Percentiles rank a stretch among this genome's conserved stretches.
Conservation (phyloP, 805 yeast species). For the Yamadazyma endophytica region DNA sequence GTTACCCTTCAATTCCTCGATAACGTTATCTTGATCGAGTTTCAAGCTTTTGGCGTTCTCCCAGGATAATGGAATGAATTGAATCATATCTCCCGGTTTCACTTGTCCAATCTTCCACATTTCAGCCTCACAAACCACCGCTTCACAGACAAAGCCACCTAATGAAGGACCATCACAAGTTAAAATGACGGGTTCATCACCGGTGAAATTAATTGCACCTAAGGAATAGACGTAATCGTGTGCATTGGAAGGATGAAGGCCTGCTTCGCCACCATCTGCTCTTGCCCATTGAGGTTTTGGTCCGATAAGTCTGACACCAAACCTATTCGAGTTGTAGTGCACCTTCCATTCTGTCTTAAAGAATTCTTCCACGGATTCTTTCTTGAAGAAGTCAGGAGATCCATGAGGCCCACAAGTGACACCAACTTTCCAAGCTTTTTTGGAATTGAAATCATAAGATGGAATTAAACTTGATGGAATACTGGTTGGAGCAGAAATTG, state of each 20-base stretch:
- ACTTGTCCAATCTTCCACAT: conserved; percentile 99
- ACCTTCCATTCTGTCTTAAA: conserved; percentile 84
- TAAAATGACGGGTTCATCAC: conserved; percentile 96
- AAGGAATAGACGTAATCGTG: conserved; percentile 95
- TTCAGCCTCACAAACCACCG: conserved; percentile 92
- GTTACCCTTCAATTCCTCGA: conserved; percentile 43
- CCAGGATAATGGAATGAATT: conserved; percentile 73
- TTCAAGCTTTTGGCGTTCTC: conserved; percentile 66
- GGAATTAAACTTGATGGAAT: conserved; percentile 60
- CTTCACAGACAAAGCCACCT: conserved; percentile 97
- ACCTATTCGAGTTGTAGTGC: conserved; percentile 94
- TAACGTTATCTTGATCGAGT: conserved; percentile 52
- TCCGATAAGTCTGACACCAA: conserved; percentile 91
- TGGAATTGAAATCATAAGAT: conserved; percentile 28
- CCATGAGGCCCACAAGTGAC: conserved; percentile 98
- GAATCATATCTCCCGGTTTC: conserved; percentile 85
- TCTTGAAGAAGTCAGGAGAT: conserved; percentile 87
- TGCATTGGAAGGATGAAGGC: conserved; percentile 97
- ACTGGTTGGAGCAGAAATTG: conserved; percentile 58
- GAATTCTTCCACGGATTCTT: conserved; percentile 71
- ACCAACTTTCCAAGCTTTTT: conserved; percentile 74
- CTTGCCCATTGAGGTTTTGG: conserved; percentile 98
- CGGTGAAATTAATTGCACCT: conserved; percentile 97
- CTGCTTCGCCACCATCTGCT: conserved; percentile 95
- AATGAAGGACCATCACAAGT: conserved; percentile 97